These are phyloP conservation scores for Ophiostoma himal-ulmi DNA, from an alignment of 2,329 filamentous ascomycete genomes.

Conservation along the genomic window DNA sequence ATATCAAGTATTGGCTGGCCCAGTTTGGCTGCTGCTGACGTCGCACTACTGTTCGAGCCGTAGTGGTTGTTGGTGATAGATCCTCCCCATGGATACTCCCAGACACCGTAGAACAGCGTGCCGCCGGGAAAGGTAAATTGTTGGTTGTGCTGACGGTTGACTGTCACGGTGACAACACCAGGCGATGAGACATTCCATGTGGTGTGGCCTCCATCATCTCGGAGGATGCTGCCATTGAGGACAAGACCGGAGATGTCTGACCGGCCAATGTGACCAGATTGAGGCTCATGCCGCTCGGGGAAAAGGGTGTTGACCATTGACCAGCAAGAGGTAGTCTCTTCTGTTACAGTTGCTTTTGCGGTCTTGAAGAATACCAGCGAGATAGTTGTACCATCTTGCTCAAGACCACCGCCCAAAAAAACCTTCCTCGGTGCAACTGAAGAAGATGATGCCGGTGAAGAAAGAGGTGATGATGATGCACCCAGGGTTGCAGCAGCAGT, in stretches of 20 bases:
- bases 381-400: background rate
- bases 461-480: background rate
- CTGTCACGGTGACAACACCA: background rate
- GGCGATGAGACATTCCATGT: background rate
- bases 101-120: conserved; percentile 20
- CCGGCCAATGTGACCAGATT: background rate
- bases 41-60: background rate
- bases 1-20: conserved; percentile 15
- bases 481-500: background rate
- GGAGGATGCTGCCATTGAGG: background rate
- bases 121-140: conserved; percentile 3
- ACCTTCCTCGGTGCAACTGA: background rate
- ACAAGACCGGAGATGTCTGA: background rate
- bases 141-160: background rate
- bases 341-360: background rate
- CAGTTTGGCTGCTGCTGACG: background rate
- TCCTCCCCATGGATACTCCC: conserved; percentile 24
- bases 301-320: background rate
- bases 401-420: background rate
- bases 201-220: background rate
- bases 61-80: conserved; percentile 20
- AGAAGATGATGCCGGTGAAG: background rate
- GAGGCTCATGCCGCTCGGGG: background rate
- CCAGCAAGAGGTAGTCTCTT: background rate
- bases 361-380: background rate